Base-by-base conservation (phyloP, 2,329 filamentous ascomycete species). In the Fusarium sp. region DNA sequence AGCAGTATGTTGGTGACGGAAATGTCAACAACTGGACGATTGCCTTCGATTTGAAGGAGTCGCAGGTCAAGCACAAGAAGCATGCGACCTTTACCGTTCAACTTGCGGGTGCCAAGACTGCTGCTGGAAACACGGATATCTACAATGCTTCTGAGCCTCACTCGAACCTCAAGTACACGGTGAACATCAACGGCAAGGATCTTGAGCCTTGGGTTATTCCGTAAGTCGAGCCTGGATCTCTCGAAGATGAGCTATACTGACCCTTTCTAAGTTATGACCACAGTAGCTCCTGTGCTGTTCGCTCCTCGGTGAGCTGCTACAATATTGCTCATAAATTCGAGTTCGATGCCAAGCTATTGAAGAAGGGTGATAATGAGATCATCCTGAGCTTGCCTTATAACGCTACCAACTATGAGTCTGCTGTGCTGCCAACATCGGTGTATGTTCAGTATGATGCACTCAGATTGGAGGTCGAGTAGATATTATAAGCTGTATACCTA, bases 361-460 rank as follows among this genome's bases (percentile, higher is more conserved):
- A 82, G n/a, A 82, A 83, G 24, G 88, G 88, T 0, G 82, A 83
- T 65, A 92, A 92, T 70, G 82, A 85, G 74, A 80, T 92, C 38
- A 82, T 90, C 1, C 78, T 92, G 50, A 89, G 88, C 70, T 74
- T 92, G 66, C 90, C 90, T 17, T 87, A 84, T 53, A 89, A 90
- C 54, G 90, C 86, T 2, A 91, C 88, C 8, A 84, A 90, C 73
- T 86, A 87, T 22, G 89, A 91, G 80, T 86, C 85, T 36, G 90
- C 90, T 0, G 57, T 91, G 14, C 73, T 91, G 63, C 85, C 89
- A 0, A 81, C 81, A 48, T 85, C 85, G 2, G 83, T 90, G 0
- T 92, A 92, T 79, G 86, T 92, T 11, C 90, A 92, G 82, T 92
- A 92, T 72, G 90, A 92, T 81, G 90, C 90, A 5, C 75, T 92